Evolutionary conservation across 306 rosid genomes (phyloP).

Genomic region (Vigna unguiculata): DNA sequence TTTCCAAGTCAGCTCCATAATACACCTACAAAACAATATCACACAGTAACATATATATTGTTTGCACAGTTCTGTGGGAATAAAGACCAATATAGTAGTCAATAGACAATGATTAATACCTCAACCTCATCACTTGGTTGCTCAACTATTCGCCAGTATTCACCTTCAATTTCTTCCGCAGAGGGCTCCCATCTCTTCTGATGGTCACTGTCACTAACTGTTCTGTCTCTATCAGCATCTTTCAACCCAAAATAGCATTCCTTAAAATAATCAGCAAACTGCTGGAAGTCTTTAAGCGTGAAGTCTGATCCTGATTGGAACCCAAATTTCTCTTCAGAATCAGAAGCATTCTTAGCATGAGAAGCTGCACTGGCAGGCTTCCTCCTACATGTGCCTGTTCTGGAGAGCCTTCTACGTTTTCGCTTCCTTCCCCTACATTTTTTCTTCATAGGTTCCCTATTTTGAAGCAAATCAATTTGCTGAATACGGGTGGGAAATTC

Average conservation of each 20-base stretch:
- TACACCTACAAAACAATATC: slow-evolving; percentile 62
- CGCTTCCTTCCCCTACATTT: slow-evolving; percentile 81
- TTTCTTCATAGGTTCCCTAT: slow-evolving; percentile 96
- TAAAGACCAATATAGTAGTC: slow-evolving; percentile 24
- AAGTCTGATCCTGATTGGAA: slow-evolving; percentile 82
- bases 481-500: slow-evolving; percentile 88
- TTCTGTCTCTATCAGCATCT: slow-evolving; percentile 48
- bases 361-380: slow-evolving; percentile 56
- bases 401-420: slow-evolving; percentile 68
- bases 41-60: slow-evolving; percentile 38
- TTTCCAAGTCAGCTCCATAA: slow-evolving; percentile 97
- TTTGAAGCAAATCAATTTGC: slow-evolving; percentile 91
- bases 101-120: slow-evolving; percentile 55
- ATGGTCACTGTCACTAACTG: slow-evolving; percentile 42
- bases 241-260: slow-evolving; percentile 73
- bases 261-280: slow-evolving; percentile 64
- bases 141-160: slow-evolving; percentile 96
- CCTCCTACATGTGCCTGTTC: slow-evolving; percentile 65
- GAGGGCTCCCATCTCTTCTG: slow-evolving; percentile 61
- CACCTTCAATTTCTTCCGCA: slow-evolving; percentile 92
- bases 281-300: slow-evolving; percentile 76
- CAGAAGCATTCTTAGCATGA: slow-evolving; percentile 63
- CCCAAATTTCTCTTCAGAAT: slow-evolving; percentile 80
- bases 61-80: slow-evolving; percentile 25
- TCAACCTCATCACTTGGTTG: slow-evolving; percentile 90